Evolutionary conservation across 1,284 basidiomycete genomes (phyloP).

Genomic region (Fomitopsis betulina): DNA sequence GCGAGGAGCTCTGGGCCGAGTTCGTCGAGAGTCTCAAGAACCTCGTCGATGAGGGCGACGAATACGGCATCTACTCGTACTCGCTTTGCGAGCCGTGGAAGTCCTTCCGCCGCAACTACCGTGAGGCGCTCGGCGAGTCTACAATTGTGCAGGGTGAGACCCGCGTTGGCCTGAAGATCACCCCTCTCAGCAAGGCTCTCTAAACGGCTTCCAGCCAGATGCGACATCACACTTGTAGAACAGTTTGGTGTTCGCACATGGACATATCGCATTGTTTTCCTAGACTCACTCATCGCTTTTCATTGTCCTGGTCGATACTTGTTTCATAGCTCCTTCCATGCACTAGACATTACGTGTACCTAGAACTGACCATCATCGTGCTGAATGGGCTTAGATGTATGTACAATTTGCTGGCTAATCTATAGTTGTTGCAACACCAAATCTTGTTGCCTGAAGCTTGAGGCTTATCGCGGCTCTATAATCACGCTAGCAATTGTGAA

Average conservation of each 20-base stretch:
- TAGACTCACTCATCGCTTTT: background rate
- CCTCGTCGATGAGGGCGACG: background rate
- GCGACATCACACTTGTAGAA: background rate
- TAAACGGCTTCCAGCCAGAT: background rate
- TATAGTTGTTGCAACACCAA: no score
- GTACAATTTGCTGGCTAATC: no score
- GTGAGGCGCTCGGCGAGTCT: background rate
- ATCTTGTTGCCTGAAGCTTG: no score
- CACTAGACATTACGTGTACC: background rate
- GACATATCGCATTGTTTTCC: background rate
- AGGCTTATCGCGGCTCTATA: no score
- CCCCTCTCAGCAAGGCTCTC: background rate
- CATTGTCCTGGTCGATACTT: background rate
- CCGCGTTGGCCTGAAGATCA: background rate
- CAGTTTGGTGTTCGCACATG: background rate
- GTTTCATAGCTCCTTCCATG: background rate
- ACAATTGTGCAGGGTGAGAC: background rate
- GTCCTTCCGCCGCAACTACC: constrained; percentile 1
- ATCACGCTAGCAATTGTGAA: no score
- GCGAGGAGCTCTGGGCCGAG: background rate
- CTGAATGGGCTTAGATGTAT: no score
- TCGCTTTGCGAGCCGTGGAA: background rate
- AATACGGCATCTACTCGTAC: background rate
- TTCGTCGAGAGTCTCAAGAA: background rate
- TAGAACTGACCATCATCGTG: no score